Percentiles rank a stretch among this genome's conserved stretches.
Evolutionary conservation across 192 early-diverging fungal genomes (phyloP).

Genomic region (Lobulomyces angularis): DNA sequence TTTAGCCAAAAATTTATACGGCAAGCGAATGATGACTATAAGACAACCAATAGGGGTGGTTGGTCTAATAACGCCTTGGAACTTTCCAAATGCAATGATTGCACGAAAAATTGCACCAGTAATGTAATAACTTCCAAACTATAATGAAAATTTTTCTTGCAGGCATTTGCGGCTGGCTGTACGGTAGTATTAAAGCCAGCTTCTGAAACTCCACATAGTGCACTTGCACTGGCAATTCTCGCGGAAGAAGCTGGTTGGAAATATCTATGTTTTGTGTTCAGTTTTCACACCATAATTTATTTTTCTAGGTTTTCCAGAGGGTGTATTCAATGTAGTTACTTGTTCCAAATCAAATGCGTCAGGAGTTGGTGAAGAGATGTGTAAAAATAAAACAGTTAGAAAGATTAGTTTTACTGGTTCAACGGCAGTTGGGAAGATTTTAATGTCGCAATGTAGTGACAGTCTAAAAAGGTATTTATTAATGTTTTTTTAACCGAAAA

Average conservation of each 20-base stretch:
- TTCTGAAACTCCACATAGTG: constrained; percentile 22
- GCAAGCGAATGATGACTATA: constrained; percentile 50
- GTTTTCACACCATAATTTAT: constrained; percentile 31
- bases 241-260: constrained; percentile 22
- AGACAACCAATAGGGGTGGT: constrained; percentile 63
- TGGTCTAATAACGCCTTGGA: constrained; percentile 27
- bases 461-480: constrained; percentile 45
- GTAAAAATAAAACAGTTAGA: constrained; percentile 39
- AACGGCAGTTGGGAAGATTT: constrained; percentile 51
- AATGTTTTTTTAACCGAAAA: neutral
- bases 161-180: constrained; percentile 69
- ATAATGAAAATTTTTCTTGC: no score
- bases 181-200: constrained; percentile 59
- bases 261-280: no score
- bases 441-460: constrained; percentile 45
- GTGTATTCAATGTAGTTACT: constrained; percentile 59
- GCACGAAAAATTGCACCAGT: constrained; percentile 60
- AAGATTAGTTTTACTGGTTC: constrained; percentile 76
- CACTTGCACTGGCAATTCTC: constrained; percentile 18
- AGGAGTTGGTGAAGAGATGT: constrained; percentile 46
- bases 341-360: constrained; percentile 28
- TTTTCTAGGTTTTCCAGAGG: constrained; percentile 49
- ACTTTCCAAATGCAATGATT: constrained; percentile 81
- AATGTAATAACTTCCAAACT: no score
- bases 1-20: constrained; percentile 44